These are phyloP conservation scores for Plasmodium ovale DNA, from an alignment of 169 alveolate genomes.

Conservation along the genomic window DNA sequence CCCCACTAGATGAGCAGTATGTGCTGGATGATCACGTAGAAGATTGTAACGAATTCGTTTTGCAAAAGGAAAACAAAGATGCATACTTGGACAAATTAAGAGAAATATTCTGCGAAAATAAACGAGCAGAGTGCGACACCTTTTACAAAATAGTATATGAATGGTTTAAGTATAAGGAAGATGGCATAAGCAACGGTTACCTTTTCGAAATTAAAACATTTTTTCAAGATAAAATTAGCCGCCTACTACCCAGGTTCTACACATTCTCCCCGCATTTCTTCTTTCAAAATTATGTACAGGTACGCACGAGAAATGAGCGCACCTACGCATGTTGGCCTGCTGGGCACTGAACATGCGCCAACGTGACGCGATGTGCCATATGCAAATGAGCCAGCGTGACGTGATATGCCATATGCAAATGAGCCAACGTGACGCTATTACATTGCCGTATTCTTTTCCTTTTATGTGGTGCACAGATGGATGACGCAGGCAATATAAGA, in stretches of 20 bases:
- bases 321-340: too few relatives aligned
- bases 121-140: constrained; percentile 4
- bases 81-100: constrained; percentile 29
- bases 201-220: constrained; percentile 11
- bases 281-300: constrained; percentile 26
- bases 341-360: too few relatives aligned
- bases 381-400: too few relatives aligned
- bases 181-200: constrained; percentile 7
- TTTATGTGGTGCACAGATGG: constrained; percentile 31
- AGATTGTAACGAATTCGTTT: constrained; percentile 8
- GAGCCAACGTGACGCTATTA: background rate
- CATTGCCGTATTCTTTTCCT: background rate
- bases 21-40: background rate
- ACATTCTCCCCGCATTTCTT: constrained; percentile 45
- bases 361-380: too few relatives aligned
- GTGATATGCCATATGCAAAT: too few relatives aligned
- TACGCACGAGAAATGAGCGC: background rate
- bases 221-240: constrained; percentile 1
- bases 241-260: constrained; percentile 20
- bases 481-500: background rate
- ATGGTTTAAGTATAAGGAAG: constrained; percentile 13
- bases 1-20: constrained; percentile 10
- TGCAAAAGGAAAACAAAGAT: constrained; percentile 2
- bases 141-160: constrained; percentile 34
- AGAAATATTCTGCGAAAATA: constrained; percentile 1